Evolutionary conservation across 768 basidiomycete species (phyloP).

Genomic region (Suillus clintonianus): DNA sequence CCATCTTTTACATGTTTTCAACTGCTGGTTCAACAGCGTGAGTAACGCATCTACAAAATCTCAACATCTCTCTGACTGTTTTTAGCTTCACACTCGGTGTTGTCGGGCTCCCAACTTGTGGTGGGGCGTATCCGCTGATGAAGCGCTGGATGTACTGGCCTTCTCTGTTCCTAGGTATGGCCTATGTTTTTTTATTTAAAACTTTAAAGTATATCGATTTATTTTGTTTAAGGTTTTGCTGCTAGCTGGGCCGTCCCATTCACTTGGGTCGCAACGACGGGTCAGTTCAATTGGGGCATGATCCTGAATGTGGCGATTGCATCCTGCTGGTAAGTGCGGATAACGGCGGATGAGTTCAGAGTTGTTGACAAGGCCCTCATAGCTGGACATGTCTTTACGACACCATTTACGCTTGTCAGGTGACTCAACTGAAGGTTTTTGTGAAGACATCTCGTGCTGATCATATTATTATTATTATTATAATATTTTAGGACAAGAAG

Average conservation of each 20-base stretch:
- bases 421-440: background rate
- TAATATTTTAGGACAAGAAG: background rate
- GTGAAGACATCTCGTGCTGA: background rate
- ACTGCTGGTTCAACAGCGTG: background rate
- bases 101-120: background rate
- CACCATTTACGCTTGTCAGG: background rate
- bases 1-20: background rate
- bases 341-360: background rate
- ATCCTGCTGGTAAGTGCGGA: background rate
- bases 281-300: background rate
- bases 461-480: no score
- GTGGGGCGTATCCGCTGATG: slow-evolving; percentile 21
- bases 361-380: background rate
- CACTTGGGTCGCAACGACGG: background rate
- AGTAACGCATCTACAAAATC: background rate
- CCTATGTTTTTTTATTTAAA: no score
- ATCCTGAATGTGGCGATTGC: background rate
- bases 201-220: no score
- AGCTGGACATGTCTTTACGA: background rate
- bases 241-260: background rate
- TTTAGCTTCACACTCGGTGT: background rate
- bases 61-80: no score
- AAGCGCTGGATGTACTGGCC: slow-evolving; percentile 30
- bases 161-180: slow-evolving; percentile 28
- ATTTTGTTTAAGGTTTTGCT: background rate